Evolutionary conservation across 2,329 filamentous ascomycete genomes (phyloP).

Genomic region (Aureobasidium subglaciale): DNA sequence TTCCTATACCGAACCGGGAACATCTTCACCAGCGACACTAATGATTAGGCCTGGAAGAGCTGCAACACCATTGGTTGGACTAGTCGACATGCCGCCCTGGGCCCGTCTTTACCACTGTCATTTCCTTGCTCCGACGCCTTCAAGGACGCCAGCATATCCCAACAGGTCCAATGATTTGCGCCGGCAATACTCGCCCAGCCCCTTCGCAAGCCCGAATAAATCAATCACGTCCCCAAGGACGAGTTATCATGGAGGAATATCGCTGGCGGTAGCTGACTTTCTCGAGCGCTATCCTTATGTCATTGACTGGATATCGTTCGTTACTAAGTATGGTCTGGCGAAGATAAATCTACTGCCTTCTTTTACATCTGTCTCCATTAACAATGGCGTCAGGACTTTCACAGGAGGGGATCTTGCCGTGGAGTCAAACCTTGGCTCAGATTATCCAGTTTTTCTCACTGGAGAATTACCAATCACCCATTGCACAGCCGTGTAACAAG

Average conservation of each 20-base stretch:
- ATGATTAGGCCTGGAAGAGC: too few species aligned
- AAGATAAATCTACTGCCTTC: slow-evolving; percentile 19
- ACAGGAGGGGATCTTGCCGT: slow-evolving; percentile 18
- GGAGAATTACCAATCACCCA: too few species aligned
- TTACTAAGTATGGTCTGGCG: slow-evolving; percentile 2
- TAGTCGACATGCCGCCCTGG: too few species aligned
- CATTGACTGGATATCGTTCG: slow-evolving; percentile 20
- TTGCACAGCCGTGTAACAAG: too few species aligned
- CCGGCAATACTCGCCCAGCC: slow-evolving; percentile 28
- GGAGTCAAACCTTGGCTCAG: slow-evolving; percentile 22
- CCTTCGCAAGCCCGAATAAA: slow-evolving; percentile 20
- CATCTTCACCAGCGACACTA: too few species aligned
- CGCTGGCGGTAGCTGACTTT: slow-evolving; percentile 21
- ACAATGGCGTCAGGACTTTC: slow-evolving; percentile 19
- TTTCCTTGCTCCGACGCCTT: too few species aligned
- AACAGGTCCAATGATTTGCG: slow-evolving; percentile 35
- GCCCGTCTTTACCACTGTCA: too few species aligned
- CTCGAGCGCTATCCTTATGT: slow-evolving; percentile 20
- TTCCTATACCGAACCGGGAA: too few species aligned
- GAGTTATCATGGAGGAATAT: slow-evolving; percentile 19
- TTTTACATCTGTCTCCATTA: slow-evolving; percentile 20
- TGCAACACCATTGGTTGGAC: too few species aligned
- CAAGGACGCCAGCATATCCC: slow-evolving; percentile 17
- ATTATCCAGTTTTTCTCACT: slow-evolving; percentile 25
- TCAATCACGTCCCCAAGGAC: slow-evolving; percentile 20